Base-by-base conservation (phyloP, 192 early-diverging fungal species). In the Dissophora globulifera region DNA sequence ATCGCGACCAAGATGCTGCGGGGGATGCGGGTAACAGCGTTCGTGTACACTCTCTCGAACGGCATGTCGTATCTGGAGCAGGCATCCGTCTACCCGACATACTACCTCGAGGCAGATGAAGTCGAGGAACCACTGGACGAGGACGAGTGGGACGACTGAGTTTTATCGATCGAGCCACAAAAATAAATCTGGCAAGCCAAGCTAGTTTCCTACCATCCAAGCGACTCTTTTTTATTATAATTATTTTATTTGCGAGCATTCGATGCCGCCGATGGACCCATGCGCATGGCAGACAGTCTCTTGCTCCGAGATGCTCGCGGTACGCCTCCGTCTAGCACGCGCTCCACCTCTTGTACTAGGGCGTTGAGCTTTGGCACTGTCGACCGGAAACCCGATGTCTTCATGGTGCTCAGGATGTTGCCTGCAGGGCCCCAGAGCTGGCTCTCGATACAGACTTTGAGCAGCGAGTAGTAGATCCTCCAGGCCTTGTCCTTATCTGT, bases 1-100 rank as follows among this genome's bases (percentile, higher is more conserved):
- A 46, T 51, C 8, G 58, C 72, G 0, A 53, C 29, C 12, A 63
- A 41, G 27, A 26, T 76, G 42, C 15, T 76, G 43, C 35, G 25
- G 22, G 58, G 63, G 0, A 76, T 76, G 72, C 46, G 62, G 20
- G 52, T 66, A 1, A n/a, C 9, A 5, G 64, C 20, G 3, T 53
- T 46, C 19, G 72, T 76, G 0, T 56, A 55, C 26, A 67, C 72
- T n/a, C 31, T 76, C 20, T 67, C 72, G n/a, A 76, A 76, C 25
- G 72, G 64, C 1, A 48, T 76, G 63, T 67, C 72, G 5, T 76
- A 76, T 38, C 38, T 76, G 45, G 45, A 76, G 29, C 72, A 76
- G 23, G 50, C 64, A 3, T 15, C 15, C 5, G 15, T 76, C 26
- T 56, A 50, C n/a, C 72, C 72, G 0, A 67, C 72, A 0, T 76